These are phyloP conservation scores for Alternaria sp. DNA, from an alignment of 2,329 filamentous ascomycete species.

Conservation along the genomic window DNA sequence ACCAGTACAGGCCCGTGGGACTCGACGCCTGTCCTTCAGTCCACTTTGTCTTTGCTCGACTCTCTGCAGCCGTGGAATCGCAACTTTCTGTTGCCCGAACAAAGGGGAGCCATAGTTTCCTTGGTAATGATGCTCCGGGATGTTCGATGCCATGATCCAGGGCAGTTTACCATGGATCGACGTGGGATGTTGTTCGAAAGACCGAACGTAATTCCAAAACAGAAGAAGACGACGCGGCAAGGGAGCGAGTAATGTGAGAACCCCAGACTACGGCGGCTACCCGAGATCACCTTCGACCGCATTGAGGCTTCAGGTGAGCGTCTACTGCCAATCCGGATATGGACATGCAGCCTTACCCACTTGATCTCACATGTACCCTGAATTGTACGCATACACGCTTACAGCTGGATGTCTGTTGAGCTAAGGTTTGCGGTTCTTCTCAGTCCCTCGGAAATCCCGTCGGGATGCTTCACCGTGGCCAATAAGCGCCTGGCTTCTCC, in stretches of 20 bases:
- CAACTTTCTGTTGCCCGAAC: slow-evolving; percentile 31
- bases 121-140: slow-evolving; percentile 4
- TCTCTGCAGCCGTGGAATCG: slow-evolving; percentile 41
- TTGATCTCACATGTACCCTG: not conserved
- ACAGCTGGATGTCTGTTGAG: slow-evolving; percentile 2
- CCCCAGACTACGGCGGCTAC: not conserved
- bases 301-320: slow-evolving; percentile 16
- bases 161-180: slow-evolving; percentile 3
- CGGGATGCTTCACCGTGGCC: slow-evolving; percentile 6
- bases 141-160: slow-evolving; percentile 18
- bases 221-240: slow-evolving; percentile 4
- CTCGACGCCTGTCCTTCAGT: slow-evolving; percentile 32
- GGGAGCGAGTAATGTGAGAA: not conserved
- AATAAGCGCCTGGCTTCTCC: not conserved
- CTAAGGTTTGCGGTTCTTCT: slow-evolving; percentile 5
- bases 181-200: slow-evolving; percentile 6
- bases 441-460: slow-evolving; percentile 1
- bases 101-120: slow-evolving; percentile 12
- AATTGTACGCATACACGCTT: slow-evolving; percentile 1
- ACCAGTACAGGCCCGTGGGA: slow-evolving; percentile 39
- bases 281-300: slow-evolving; percentile 7
- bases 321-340: slow-evolving; percentile 9
- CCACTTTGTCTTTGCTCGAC: slow-evolving; percentile 11
- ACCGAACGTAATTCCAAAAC: slow-evolving; percentile 8
- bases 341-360: slow-evolving; percentile 1